A percentile compares a stretch with the other conserved stretches of the same genome.
Evolutionary conservation across 2,329 filamentous ascomycete species (phyloP).

Genomic region (Magnaporthiopsis poae): DNA sequence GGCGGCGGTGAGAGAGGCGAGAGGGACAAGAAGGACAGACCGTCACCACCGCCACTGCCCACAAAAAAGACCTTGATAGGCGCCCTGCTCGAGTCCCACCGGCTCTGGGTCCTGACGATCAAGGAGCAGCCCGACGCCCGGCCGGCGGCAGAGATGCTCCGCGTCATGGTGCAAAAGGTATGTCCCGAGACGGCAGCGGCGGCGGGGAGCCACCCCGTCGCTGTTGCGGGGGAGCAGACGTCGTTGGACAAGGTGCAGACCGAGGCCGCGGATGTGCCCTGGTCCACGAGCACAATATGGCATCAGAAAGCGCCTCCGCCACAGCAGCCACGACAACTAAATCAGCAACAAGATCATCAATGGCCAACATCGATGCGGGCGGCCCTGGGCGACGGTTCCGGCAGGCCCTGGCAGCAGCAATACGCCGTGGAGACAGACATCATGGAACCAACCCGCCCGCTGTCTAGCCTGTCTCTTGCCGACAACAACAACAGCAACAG

Average conservation of each 20-base stretch:
- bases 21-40: background rate
- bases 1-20: conserved; percentile 20
- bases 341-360: background rate
- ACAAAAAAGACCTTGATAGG: conserved; percentile 30
- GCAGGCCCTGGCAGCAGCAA: too few species aligned
- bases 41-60: conserved; percentile 18
- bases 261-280: background rate
- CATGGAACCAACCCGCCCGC: background rate
- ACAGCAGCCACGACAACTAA: background rate
- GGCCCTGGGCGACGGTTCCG: background rate
- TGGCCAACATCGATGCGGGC: background rate
- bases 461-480: background rate
- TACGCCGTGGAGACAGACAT: too few species aligned
- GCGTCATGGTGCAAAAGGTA: conserved; percentile 34
- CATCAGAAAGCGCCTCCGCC: too few species aligned
- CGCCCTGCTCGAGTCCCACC: conserved; percentile 32
- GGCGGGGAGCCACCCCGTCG: too few species aligned
- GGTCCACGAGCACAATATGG: too few species aligned
- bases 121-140: conserved; percentile 28
- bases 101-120: conserved; percentile 34
- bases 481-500: background rate
- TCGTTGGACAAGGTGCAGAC: conserved; percentile 12
- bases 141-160: conserved; percentile 37
- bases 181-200: background rate
- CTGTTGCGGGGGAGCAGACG: background rate